A percentile compares a stretch with the other conserved stretches of the same genome.
phyloP scores from a whole-genome alignment of 306 rosid species.

The Cicer judaicum region DNA sequence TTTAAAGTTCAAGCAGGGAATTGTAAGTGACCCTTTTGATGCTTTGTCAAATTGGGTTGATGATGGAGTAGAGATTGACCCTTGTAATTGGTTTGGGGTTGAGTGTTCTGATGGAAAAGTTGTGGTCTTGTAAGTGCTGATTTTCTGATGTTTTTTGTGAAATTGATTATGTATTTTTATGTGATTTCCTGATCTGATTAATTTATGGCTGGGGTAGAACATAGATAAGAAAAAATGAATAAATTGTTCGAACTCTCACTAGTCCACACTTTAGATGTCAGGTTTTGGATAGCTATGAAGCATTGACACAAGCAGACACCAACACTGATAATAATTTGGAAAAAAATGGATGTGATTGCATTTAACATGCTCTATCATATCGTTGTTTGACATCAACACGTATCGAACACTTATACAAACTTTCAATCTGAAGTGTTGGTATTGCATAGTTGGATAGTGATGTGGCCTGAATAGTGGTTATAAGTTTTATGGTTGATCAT shows the following conservation, averaged over 20 bases:
- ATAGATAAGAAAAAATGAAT: slow-evolving; percentile 2
- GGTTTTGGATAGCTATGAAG: neutral
- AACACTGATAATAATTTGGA: too few species aligned
- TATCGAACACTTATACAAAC: too few species aligned
- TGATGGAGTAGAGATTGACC: slow-evolving; percentile 57
- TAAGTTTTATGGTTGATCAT: neutral
- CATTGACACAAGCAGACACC: too few species aligned
- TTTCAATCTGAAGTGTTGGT: too few species aligned
- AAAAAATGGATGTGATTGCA: too few species aligned
- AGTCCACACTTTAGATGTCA: neutral
- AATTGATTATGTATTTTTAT: neutral
- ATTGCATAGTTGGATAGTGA: too few species aligned
- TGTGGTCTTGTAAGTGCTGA: slow-evolving; percentile 69
- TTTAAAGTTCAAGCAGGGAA: slow-evolving; percentile 70
- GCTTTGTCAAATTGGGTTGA: slow-evolving; percentile 81
- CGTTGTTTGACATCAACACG: too few species aligned
- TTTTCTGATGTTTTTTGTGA: slow-evolving; percentile 28
- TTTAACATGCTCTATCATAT: too few species aligned
- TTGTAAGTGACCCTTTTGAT: slow-evolving; percentile 74
- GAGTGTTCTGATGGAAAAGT: slow-evolving; percentile 81
- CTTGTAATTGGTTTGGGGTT: slow-evolving; percentile 86
- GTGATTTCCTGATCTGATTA: neutral
- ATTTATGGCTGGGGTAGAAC: neutral
- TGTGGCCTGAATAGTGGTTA: neutral
- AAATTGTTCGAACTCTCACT: neutral